Evolutionary conservation across 1,139 yeast species (phyloP).

Genomic region (Diutina sp.): DNA sequence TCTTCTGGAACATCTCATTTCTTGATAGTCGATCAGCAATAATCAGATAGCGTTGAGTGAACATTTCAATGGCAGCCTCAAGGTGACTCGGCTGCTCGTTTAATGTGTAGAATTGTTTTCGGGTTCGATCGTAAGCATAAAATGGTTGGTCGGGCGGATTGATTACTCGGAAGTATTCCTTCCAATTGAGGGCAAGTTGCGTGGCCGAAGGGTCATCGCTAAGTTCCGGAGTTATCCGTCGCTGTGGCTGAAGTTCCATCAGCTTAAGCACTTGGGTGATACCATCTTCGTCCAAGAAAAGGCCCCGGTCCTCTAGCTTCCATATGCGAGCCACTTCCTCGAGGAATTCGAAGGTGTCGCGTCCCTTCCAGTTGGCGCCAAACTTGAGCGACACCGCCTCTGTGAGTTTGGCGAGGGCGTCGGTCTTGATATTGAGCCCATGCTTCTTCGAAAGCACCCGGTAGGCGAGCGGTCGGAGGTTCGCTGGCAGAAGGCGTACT

Average conservation of each 20-base stretch:
- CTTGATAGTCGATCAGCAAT: slow-evolving; percentile 61
- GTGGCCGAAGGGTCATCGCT: neutral
- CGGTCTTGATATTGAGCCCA: slow-evolving; percentile 80
- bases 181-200: slow-evolving; percentile 38
- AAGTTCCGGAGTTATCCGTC: neutral
- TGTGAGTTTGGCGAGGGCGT: slow-evolving; percentile 65
- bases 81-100: slow-evolving; percentile 6
- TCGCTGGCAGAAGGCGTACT: slow-evolving; percentile 62
- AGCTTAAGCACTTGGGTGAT: slow-evolving; percentile 54
- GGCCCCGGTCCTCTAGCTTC: slow-evolving; percentile 82
- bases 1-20: slow-evolving; percentile 58
- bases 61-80: slow-evolving; percentile 14
- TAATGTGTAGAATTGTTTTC: slow-evolving; percentile 46
- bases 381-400: slow-evolving; percentile 59
- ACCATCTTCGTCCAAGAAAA: slow-evolving; percentile 70
- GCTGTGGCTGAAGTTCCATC: slow-evolving; percentile 8
- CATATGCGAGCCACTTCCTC: slow-evolving; percentile 74
- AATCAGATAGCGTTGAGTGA: slow-evolving; percentile 38
- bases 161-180: slow-evolving; percentile 55
- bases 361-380: slow-evolving; percentile 80
- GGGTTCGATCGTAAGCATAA: slow-evolving; percentile 48
- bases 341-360: slow-evolving; percentile 50
- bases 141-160: slow-evolving; percentile 57
- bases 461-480: slow-evolving; percentile 83
- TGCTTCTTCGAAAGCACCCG: slow-evolving; percentile 82